A percentile compares a stretch with the other conserved stretches of the same genome.
These are phyloP conservation scores for Tagetes patula DNA, from an alignment of 129 eudicot genomes.

Conservation along the genomic window DNA sequence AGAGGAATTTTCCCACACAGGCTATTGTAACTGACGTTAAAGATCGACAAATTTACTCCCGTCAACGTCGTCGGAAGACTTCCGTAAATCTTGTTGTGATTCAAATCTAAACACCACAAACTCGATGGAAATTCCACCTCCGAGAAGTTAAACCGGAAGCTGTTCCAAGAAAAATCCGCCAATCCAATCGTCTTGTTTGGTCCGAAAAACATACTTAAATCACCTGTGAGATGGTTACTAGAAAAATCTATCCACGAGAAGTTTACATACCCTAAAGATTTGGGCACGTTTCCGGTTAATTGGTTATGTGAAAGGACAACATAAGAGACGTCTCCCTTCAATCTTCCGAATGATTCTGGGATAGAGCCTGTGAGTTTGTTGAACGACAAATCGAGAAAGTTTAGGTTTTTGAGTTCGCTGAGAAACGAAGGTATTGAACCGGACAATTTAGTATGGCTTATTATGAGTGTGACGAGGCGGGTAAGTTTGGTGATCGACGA, in stretches of 20 bases:
- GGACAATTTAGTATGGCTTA: slow-evolving; percentile 44
- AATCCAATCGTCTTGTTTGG: slow-evolving; percentile 37
- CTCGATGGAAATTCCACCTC: slow-evolving; percentile 42
- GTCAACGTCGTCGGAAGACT: slow-evolving; percentile 43
- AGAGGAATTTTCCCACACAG: slow-evolving; percentile 69
- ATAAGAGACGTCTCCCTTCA: slow-evolving; percentile 11
- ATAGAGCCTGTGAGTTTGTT: slow-evolving; percentile 59
- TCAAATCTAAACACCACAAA: slow-evolving; percentile 45
- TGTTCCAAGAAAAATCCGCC: slow-evolving; percentile 43
- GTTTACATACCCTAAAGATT: slow-evolving; percentile 47
- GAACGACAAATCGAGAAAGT: slow-evolving; percentile 34
- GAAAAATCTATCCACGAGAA: slow-evolving; percentile 46
- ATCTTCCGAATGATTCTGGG: slow-evolving; percentile 54
- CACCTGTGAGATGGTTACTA: slow-evolving; percentile 59
- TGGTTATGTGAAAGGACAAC: slow-evolving; percentile 56
- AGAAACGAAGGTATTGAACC: slow-evolving; percentile 58
- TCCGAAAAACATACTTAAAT: slow-evolving; percentile 62
- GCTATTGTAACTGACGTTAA: slow-evolving; percentile 65
- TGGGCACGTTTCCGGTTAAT: slow-evolving; percentile 53
- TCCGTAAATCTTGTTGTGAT: slow-evolving; percentile 59
- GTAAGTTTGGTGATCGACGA: slow-evolving; percentile 51
- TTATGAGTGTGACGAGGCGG: slow-evolving; percentile 32
- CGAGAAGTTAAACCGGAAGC: slow-evolving; percentile 47
- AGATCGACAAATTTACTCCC: slow-evolving; percentile 9
- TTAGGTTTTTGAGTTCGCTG: slow-evolving; percentile 41